Percentiles rank a stretch among this genome's conserved stretches.
phyloP scores from a whole-genome alignment of 2,329 filamentous ascomycete genomes.

The Colletotrichum coccodes region DNA sequence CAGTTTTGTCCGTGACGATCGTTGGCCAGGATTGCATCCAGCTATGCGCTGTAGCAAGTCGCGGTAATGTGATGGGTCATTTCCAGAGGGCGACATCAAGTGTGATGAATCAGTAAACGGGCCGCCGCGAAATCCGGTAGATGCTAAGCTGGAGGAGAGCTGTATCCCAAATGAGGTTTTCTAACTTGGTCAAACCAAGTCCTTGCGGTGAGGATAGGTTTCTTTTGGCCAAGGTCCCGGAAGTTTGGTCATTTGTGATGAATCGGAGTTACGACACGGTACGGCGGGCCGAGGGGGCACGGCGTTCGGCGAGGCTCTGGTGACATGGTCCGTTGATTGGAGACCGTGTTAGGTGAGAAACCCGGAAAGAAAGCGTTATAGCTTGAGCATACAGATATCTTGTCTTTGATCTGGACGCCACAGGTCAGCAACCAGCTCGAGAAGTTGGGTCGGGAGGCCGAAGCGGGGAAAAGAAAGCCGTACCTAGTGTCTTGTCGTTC shows the following conservation, averaged over 20 bases:
- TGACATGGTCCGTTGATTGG: not conserved
- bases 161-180: not conserved
- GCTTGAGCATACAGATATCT: constrained; percentile 3
- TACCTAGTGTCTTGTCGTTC: constrained; percentile 1
- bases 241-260: constrained; percentile 23
- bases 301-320: not conserved
- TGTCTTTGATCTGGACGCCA: constrained; percentile 20
- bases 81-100: not conserved
- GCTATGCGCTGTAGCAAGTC: not conserved
- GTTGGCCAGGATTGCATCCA: not conserved
- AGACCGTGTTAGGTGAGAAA: not conserved
- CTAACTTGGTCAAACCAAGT: not conserved
- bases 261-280: constrained; percentile 6
- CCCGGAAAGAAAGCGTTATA: constrained; percentile 17
- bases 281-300: not conserved
- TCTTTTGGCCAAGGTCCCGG: not conserved
- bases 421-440: not conserved
- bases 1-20: not conserved
- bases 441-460: not conserved
- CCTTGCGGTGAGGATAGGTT: not conserved
- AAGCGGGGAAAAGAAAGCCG: constrained; percentile 13
- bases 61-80: constrained; percentile 19
- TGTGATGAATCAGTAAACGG: not conserved
- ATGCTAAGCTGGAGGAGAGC: not conserved
- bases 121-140: not conserved